These are phyloP conservation scores for Alternaria sp. DNA, from an alignment of 2,329 filamentous ascomycete species.

Conservation along the genomic window DNA sequence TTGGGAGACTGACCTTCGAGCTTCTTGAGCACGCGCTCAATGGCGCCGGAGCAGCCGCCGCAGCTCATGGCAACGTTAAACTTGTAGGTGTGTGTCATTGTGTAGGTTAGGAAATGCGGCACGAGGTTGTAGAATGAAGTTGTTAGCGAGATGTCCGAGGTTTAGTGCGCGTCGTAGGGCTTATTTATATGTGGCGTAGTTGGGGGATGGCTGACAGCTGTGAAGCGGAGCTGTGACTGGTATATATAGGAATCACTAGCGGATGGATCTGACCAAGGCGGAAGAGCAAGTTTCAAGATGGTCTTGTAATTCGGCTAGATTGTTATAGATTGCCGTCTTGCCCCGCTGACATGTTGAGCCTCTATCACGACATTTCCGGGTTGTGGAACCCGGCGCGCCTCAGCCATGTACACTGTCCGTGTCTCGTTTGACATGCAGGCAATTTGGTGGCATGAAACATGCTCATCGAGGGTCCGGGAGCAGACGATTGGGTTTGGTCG, in stretches of 20 bases:
- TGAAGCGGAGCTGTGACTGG: slow-evolving; percentile 10
- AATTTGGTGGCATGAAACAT: slow-evolving; percentile 45
- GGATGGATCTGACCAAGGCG: slow-evolving; percentile 18
- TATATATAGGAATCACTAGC: slow-evolving; percentile 30
- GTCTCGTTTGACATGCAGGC: slow-evolving; percentile 14
- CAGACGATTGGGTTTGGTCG: not conserved
- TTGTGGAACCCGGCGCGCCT: slow-evolving; percentile 41
- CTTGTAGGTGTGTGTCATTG: slow-evolving; percentile 87
- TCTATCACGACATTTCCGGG: slow-evolving; percentile 25
- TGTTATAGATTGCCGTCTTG: slow-evolving; percentile 39
- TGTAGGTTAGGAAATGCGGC: slow-evolving; percentile 35
- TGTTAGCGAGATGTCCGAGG: slow-evolving; percentile 3
- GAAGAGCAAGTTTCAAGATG: slow-evolving; percentile 47
- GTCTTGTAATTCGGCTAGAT: slow-evolving; percentile 46
- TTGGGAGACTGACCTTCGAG: slow-evolving; percentile 73
- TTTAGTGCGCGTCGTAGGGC: slow-evolving; percentile 17
- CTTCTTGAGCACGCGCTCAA: slow-evolving; percentile 91
- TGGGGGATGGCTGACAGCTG: slow-evolving; percentile 9
- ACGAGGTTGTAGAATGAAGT: slow-evolving; percentile 10
- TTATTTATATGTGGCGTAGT: slow-evolving; percentile 10
- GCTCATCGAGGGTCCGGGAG: slow-evolving; percentile 35
- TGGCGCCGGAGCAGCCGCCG: slow-evolving; percentile 92
- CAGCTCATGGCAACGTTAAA: slow-evolving; percentile 96
- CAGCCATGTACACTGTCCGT: slow-evolving; percentile 31
- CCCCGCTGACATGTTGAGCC: slow-evolving; percentile 44